Evolutionary conservation across 1,284 basidiomycete species (phyloP), one percentile per base, ranked within the genome.

Genomic region (Cutaneotrichosporon sp.): DNA sequence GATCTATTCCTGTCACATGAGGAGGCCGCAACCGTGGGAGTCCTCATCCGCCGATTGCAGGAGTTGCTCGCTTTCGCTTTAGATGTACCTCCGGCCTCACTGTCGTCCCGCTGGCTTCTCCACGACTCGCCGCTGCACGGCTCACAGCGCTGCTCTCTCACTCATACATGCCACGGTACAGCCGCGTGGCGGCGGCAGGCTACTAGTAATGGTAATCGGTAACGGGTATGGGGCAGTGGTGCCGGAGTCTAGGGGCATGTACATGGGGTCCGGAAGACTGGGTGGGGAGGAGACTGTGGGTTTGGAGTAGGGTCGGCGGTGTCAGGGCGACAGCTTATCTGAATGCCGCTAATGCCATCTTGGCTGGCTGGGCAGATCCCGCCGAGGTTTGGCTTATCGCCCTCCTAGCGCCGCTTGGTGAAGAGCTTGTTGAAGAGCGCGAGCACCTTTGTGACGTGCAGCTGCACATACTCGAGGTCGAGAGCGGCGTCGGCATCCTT

Each of bases 401-500:
- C 24, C 18, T 36, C 47, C 58, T 18, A n/a, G n/a, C 60, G 60
- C 27, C 56, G 45, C 60, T 62, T 58, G 52, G 60, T 54, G 60
- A 62, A 62, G 42, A 94, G 90, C 83, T 94, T 94, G 85, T 92
- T 94, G 74, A 95, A 83, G 63, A 97, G 84, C 36, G 87, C 89
- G 34, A 99, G 84, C 43, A 98, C 93, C 79, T 97, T 97, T 3
- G 91, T 89, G 22, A 99, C 95, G 78, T 97, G 95, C 67, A 99
- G 82, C 80, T 97, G 94, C 58, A 99, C 95, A 75, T 99, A 98
- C 81, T 98, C 94, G 63, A 99, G 84, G 81, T 98, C 95, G 63
- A 99, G 83, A 52, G 94, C 83, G 71, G 95, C 91, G 71, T 97
- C 93, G 80, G 95, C 95, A 80, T 99, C 95, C 82, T 97, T 97